phyloP scores from a whole-genome alignment of 352 stramenopile species.

The Globisporangium cederbergense region DNA sequence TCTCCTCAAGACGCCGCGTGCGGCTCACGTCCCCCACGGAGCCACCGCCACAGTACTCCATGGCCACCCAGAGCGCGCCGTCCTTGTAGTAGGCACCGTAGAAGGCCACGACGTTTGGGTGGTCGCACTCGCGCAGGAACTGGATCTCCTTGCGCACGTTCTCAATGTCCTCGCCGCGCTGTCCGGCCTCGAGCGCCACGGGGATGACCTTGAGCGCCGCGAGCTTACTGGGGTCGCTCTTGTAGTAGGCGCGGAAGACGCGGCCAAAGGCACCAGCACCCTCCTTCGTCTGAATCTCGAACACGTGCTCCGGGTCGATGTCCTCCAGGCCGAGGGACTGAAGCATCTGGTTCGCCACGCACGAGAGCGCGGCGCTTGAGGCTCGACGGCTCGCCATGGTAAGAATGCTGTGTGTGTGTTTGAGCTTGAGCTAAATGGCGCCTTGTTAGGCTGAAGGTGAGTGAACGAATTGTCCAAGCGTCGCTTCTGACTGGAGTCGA shows the following conservation, averaged over 20 bases:
- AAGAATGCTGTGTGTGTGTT: too few species aligned
- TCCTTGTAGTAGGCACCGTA: constrained; percentile 81
- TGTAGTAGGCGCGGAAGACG: constrained; percentile 64
- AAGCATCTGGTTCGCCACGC: constrained; percentile 27
- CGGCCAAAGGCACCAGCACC: constrained; percentile 63
- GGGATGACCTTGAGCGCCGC: constrained; percentile 77
- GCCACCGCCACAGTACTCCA: constrained; percentile 87
- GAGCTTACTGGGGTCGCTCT: constrained; percentile 29
- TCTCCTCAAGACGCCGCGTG: too few species aligned
- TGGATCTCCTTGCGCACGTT: constrained; percentile 70
- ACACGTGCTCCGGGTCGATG: constrained; percentile 60
- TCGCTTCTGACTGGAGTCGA: too few species aligned
- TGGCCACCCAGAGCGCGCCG: constrained; percentile 83
- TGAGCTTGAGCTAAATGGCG: too few species aligned
- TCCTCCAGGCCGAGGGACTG: constrained; percentile 56
- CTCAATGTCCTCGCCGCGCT: constrained; percentile 66
- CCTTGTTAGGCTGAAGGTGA: too few species aligned
- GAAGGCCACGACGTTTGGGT: constrained; percentile 77
- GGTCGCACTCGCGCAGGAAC: constrained; percentile 68
- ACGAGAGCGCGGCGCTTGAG: constrained; percentile 10
- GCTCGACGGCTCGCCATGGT: neutral
- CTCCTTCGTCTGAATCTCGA: constrained; percentile 74
- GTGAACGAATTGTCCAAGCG: too few species aligned
- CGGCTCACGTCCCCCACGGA: constrained; percentile 75
- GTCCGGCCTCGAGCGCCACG: constrained; percentile 52